Evolutionary conservation across 2,329 filamentous ascomycete species (phyloP).

Genomic region (Fusarium longipes): DNA sequence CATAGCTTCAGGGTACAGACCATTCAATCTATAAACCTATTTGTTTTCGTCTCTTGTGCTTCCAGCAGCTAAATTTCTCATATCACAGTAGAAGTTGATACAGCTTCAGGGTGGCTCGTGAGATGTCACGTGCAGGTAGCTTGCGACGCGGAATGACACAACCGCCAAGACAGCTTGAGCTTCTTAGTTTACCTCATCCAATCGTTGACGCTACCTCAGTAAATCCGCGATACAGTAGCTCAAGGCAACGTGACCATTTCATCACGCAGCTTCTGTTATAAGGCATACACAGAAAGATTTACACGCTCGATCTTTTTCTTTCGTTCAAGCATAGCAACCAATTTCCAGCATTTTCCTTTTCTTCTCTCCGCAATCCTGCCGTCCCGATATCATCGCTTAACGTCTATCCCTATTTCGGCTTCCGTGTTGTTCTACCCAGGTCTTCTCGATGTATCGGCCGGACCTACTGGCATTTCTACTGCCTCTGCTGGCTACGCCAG

Average conservation of each 20-base stretch:
- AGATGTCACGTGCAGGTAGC: constrained; percentile 48
- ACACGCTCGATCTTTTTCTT: constrained; percentile 1
- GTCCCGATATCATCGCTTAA: constrained; percentile 11
- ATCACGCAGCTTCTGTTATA: constrained; percentile 34
- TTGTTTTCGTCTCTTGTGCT: not conserved
- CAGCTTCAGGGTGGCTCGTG: constrained; percentile 5
- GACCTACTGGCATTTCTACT: constrained; percentile 53
- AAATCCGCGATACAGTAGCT: constrained; percentile 43
- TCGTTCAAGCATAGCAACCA: not conserved
- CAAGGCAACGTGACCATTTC: constrained; percentile 47
- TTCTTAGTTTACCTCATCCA: constrained; percentile 42
- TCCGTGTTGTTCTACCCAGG: constrained; percentile 7
- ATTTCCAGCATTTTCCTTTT: constrained; percentile 6
- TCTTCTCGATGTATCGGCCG: constrained; percentile 55
- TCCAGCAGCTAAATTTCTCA: too few relatives aligned
- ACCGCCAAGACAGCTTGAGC: constrained; percentile 43
- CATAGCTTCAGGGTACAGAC: not conserved
- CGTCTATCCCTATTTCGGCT: constrained; percentile 7
- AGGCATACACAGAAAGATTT: constrained; percentile 21
- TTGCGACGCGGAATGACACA: constrained; percentile 48
- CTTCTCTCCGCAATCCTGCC: constrained; percentile 8
- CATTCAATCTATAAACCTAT: not conserved
- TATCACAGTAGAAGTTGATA: not conserved
- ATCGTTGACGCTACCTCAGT: constrained; percentile 25
- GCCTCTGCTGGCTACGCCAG: constrained; percentile 52